Evolutionary conservation across 225 moss, liverwort and hornwort genomes (phyloP).

Genomic region (Straminergon stramineum): DNA sequence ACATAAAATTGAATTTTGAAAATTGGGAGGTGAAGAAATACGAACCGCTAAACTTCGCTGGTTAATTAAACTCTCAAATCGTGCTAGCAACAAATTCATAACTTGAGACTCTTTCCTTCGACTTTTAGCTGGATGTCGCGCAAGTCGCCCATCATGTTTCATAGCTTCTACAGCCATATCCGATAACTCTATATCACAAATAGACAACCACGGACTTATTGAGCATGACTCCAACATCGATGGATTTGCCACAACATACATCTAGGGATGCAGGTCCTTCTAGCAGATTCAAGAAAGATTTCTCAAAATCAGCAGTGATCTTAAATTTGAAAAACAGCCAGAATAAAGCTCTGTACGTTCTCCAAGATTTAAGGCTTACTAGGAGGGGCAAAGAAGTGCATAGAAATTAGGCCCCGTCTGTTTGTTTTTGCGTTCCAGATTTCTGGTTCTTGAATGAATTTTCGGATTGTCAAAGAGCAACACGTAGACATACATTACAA

Average conservation of each 20-base stretch:
- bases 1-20: background rate
- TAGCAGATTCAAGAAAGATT: background rate
- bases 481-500: background rate
- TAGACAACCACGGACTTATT: background rate
- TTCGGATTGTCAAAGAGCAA: background rate
- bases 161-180: constrained; percentile 69
- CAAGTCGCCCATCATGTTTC: constrained; percentile 66
- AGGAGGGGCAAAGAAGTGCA: background rate
- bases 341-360: background rate
- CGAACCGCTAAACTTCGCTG: constrained; percentile 65
- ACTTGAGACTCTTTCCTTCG: constrained; percentile 71
- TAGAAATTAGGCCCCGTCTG: background rate
- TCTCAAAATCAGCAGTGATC: background rate
- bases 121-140: constrained; percentile 62
- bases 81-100: constrained; percentile 72
- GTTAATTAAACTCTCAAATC: constrained; percentile 71
- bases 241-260: background rate
- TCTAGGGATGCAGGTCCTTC: background rate
- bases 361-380: background rate
- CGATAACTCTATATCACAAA: constrained; percentile 44
- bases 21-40: constrained; percentile 5
- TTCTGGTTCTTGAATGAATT: background rate
- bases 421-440: background rate
- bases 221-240: background rate
- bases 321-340: background rate